Evolutionary conservation across 176 grass and related monocot species (phyloP), one percentile per base, ranked within the genome.

Genomic region (Zizania latifolia): DNA sequence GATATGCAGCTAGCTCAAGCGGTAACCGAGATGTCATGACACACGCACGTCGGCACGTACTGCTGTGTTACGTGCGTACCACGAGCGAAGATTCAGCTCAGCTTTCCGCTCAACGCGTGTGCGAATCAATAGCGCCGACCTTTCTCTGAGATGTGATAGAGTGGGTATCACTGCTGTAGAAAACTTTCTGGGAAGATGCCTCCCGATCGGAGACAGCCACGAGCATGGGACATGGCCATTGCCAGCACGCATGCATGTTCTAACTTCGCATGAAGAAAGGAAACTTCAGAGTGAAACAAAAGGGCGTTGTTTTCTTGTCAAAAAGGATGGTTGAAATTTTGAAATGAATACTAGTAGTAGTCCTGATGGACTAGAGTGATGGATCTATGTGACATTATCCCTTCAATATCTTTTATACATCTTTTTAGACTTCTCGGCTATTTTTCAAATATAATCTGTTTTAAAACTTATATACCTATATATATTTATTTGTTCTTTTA

Each of bases 161-260:
- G n/a, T n/a, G n/a, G n/a, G n/a, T n/a, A n/a, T n/a, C n/a, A n/a
- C n/a, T n/a, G 51, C 61, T 44, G 34, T 10, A 45, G 14, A 80
- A 86, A 81, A 28, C 17, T 19, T 65, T 30, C 60, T 17, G 2
- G 27, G 46, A 56, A 78, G 53, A 1, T 35, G 75, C 53, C 86
- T 83, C 80, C 74, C 12, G 11, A 4, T 35, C n/a, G 30, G 69
- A 54, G 75, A 69, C 81, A 74, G 10, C 16, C n/a, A n/a, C n/a
- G n/a, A n/a, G n/a, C n/a, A n/a, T n/a, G n/a, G n/a, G n/a, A n/a
- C n/a, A n/a, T n/a, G n/a, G n/a, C n/a, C 59, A 27, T 23, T 17
- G 70, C 22, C 3, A n/a, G 2, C n/a, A 11, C 0, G 15, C n/a
- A n/a, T n/a, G n/a, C 28, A 32, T 29, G 51, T 35, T 75, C 62